Conservation (phyloP, 345 rosid species). For the Anacardium occidentale region DNA sequence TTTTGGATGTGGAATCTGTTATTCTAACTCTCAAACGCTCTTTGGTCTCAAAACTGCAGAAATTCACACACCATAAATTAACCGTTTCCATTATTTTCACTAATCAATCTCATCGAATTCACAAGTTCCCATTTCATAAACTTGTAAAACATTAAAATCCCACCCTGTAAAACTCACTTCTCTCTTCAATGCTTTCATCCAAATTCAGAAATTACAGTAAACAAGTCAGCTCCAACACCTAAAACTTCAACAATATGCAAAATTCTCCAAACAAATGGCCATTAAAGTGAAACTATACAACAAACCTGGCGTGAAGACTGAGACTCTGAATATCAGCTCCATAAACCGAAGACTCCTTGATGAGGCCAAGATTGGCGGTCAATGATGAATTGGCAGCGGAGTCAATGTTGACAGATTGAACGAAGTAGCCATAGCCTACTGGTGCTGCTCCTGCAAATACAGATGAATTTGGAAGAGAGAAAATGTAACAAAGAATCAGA, state of each 20-base stretch:
- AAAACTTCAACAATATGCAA: too few relatives aligned
- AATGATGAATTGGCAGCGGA: not conserved
- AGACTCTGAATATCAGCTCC: conserved; percentile 6
- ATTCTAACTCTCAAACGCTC: conserved; percentile 5
- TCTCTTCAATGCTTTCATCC: too few relatives aligned
- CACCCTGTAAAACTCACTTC: too few relatives aligned
- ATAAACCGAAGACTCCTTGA: conserved; percentile 4
- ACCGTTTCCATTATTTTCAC: too few relatives aligned
- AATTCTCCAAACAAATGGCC: too few relatives aligned
- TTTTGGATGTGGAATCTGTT: not conserved
- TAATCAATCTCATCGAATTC: too few relatives aligned
- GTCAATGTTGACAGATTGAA: not conserved
- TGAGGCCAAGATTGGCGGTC: conserved; percentile 9
- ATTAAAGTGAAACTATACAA: too few relatives aligned
- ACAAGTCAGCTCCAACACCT: too few relatives aligned
- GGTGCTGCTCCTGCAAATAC: not conserved
- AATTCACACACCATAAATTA: not conserved
- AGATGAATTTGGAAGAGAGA: not conserved
- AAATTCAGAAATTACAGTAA: too few relatives aligned
- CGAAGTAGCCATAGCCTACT: conserved; percentile 2
- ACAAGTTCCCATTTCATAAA: too few relatives aligned
- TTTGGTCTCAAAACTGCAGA: conserved; percentile 1
- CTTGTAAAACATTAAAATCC: too few relatives aligned
- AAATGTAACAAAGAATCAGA: not conserved
- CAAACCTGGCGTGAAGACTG: conserved; percentile 3